phyloP scores from a whole-genome alignment of 2,329 filamentous ascomycete species.

The Phialemoniopsis sp. region DNA sequence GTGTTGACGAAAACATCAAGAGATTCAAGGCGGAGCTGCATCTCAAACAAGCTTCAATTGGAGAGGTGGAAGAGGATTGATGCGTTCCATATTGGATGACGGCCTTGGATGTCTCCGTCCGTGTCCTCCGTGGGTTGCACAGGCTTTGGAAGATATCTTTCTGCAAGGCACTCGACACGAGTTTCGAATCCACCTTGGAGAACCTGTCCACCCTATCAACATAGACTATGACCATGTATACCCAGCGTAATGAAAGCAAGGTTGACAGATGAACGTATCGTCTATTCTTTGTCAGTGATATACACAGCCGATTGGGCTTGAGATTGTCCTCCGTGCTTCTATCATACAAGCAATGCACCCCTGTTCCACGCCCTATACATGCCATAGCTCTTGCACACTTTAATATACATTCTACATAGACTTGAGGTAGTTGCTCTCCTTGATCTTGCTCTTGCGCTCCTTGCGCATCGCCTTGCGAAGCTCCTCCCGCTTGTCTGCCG shows the following conservation, averaged over 20 bases:
- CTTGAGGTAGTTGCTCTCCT: slow-evolving; percentile 83
- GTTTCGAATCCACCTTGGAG: too few species aligned
- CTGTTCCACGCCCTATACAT: neutral
- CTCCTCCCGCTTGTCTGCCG: slow-evolving; percentile 50
- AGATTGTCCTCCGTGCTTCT: too few species aligned
- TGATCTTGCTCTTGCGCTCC: slow-evolving; percentile 72
- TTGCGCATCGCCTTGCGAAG: slow-evolving; percentile 69
- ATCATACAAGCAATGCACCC: neutral
- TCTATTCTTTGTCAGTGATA: neutral
- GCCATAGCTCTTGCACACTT: neutral
- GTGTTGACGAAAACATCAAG: slow-evolving; percentile 45
- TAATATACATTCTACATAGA: slow-evolving; percentile 51
- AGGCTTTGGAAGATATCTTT: too few species aligned
- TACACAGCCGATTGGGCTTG: neutral
- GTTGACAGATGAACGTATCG: neutral
- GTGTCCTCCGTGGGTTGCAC: too few species aligned
- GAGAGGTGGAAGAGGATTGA: slow-evolving; percentile 25
- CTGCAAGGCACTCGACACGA: too few species aligned
- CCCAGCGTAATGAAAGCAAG: too few species aligned
- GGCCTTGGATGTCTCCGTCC: too few species aligned
- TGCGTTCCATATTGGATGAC: slow-evolving; percentile 1
- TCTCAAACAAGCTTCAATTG: slow-evolving; percentile 28
- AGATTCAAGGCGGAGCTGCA: slow-evolving; percentile 34
- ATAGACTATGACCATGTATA: too few species aligned
- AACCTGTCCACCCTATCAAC: too few species aligned